Evolutionary conservation across 2,329 filamentous ascomycete genomes (phyloP), one percentile per base, ranked within the genome.

Genomic region (Stylonectria norvegica): DNA sequence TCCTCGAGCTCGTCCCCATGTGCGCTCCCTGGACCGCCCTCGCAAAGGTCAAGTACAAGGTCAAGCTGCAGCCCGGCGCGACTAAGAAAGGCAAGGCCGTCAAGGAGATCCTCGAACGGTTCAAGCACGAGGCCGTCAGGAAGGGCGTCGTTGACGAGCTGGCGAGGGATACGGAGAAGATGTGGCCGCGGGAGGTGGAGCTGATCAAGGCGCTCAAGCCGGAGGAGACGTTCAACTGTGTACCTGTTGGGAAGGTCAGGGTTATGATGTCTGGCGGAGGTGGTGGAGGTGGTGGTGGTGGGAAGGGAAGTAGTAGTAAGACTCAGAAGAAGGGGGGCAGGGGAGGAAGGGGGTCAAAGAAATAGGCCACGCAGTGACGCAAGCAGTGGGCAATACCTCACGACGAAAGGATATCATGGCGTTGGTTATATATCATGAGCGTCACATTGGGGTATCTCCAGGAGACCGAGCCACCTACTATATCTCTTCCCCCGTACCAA

Each of bases 41-140:
- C 50, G 72, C 66, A 3, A 79, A 78, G 40, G 86, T 85, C 67
- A 96, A 96, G 67, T 97, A 96, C 72, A 94, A 94, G 65, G 87
- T 83, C 38, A 98, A 98, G 71, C 65, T 98, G 55, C 93, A 97
- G 66, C 93, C 93, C 0, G 93, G 93, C 0, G 68, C 81, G 0
- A 76, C 84, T 49, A 98, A 97, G 74, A 95, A 95, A 69, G 91
- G 93, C 8, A 97, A 96, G 62, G 90, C 89, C 0, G 81, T 95
- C 34, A 88, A 87, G 61, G 91, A 97, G 65, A 84, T 97, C 20
- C 66, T 97, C n/a, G 81, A 83, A 34, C 77, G 78, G 44, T 96
- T 91, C 90, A 76, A 84, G 49, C 65, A 73, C 15, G 88, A 81
- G 35, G 78, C 81, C 5, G 63, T 58, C 7, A 74, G 69, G 58